These are phyloP conservation scores for Aristolochia contorta DNA, from an alignment of 164 flowering plant genomes.

Conservation along the genomic window DNA sequence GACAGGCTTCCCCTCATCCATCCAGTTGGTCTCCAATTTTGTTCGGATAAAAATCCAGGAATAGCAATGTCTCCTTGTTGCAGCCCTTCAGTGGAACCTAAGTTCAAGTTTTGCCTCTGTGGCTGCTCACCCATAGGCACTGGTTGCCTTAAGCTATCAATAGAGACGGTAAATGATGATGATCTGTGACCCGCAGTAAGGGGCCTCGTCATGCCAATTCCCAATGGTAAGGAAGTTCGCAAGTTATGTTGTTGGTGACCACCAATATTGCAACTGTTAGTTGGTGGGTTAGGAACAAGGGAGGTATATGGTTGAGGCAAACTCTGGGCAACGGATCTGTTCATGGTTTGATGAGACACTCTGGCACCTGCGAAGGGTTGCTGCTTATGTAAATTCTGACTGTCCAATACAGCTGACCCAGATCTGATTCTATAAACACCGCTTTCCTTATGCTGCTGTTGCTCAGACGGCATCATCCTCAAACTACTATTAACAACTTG, in stretches of 20 bases:
- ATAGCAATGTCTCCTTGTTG: slow-evolving; percentile 6
- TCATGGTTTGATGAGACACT: slow-evolving; percentile 16
- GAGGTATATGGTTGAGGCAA: slow-evolving; percentile 14
- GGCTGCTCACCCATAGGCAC: neutral
- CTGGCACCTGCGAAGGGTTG: slow-evolving; percentile 17
- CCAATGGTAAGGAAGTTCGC: neutral
- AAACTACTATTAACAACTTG: slow-evolving; percentile 1
- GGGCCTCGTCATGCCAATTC: neutral
- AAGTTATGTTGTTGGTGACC: slow-evolving; percentile 19
- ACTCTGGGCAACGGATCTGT: slow-evolving; percentile 17
- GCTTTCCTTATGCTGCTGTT: slow-evolving; percentile 1
- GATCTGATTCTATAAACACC: slow-evolving; percentile 7
- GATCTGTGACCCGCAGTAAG: neutral
- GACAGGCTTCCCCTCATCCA: slow-evolving; percentile 83
- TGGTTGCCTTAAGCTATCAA: neutral
- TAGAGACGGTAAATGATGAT: slow-evolving; percentile 17
- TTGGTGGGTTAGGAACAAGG: neutral
- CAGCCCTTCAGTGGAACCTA: neutral
- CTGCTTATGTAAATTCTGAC: slow-evolving; percentile 13
- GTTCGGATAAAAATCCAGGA: slow-evolving; percentile 27
- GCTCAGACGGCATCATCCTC: slow-evolving; percentile 3
- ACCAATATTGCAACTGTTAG: neutral
- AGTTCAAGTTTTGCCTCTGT: neutral
- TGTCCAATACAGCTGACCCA: slow-evolving; percentile 13
- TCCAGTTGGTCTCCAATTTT: slow-evolving; percentile 53